Conservation (phyloP, 441 rosid genomes). For the Codiaeum variegatum region DNA sequence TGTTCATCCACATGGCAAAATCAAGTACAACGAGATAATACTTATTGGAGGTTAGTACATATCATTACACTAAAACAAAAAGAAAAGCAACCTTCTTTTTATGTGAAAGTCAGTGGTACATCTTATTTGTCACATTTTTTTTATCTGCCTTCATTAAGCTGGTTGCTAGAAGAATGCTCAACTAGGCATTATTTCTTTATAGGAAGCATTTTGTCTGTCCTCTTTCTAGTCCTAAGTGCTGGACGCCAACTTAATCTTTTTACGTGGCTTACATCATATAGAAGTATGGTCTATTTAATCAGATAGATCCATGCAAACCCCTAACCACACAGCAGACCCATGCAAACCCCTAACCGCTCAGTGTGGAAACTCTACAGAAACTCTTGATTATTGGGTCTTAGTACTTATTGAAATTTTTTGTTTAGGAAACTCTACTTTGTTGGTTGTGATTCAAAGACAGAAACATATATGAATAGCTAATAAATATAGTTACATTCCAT, state of each 20-base stretch:
- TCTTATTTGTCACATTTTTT: constrained; percentile 18
- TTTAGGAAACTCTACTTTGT: neutral
- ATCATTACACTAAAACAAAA: constrained; percentile 8
- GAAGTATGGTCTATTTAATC: neutral
- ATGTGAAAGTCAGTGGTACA: constrained; percentile 21
- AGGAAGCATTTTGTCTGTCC: constrained; percentile 12
- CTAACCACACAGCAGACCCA: constrained; percentile 15
- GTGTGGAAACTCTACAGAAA: constrained; percentile 4
- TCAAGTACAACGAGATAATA: neutral
- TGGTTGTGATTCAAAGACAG: neutral
- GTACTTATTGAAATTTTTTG: neutral
- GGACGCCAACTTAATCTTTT: constrained; percentile 13
- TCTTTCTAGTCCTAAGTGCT: constrained; percentile 15
- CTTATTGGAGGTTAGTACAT: neutral
- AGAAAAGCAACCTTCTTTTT: constrained; percentile 22
- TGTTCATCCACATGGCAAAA: neutral
- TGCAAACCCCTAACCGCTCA: constrained; percentile 13
- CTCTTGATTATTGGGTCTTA: neutral
- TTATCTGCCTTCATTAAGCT: constrained; percentile 25
- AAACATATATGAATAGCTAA: neutral
- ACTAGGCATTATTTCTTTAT: constrained; percentile 11
- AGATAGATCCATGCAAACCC: constrained; percentile 18
- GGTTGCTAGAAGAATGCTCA: constrained; percentile 21
- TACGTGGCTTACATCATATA: constrained; percentile 14
- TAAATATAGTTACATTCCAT: neutral